A percentile compares a stretch with the other conserved stretches of the same genome.
Evolutionary conservation across 2,329 filamentous ascomycete genomes (phyloP).

Genomic region (Diaporthe capsici): DNA sequence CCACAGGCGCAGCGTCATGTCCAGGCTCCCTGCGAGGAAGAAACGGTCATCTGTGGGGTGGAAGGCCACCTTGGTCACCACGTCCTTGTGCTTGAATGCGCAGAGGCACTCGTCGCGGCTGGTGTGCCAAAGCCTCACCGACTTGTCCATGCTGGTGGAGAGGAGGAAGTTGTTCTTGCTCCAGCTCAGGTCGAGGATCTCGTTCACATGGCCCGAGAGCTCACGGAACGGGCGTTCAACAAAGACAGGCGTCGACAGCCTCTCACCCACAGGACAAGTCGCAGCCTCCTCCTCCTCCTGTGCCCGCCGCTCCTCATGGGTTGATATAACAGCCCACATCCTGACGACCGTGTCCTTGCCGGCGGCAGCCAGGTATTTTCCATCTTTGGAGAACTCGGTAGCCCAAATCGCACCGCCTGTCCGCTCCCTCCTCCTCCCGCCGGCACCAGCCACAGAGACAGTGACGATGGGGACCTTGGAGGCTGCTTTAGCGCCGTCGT

Average conservation of each 20-base stretch:
- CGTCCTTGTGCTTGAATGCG: constrained; percentile 94
- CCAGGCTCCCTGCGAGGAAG: constrained; percentile 93
- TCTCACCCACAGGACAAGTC: constrained; percentile 63
- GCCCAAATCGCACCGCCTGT: constrained; percentile 86
- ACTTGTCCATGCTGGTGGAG: constrained; percentile 98
- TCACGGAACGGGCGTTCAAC: constrained; percentile 82
- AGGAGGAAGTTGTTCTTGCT: constrained; percentile 99
- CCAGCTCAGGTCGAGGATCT: constrained; percentile 94
- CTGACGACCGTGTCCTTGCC: constrained; percentile 89
- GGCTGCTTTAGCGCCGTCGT: constrained; percentile 43
- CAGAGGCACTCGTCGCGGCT: constrained; percentile 88
- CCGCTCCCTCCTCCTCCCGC: constrained; percentile 58
- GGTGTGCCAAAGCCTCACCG: constrained; percentile 93
- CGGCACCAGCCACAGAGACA: constrained; percentile 50
- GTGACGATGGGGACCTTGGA: constrained; percentile 47
- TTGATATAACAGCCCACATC: constrained; percentile 90
- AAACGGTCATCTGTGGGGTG: constrained; percentile 96
- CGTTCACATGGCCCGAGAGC: constrained; percentile 86
- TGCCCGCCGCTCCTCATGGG: constrained; percentile 80
- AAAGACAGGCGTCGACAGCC: constrained; percentile 92
- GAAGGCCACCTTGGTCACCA: constrained; percentile 94
- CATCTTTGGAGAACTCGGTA: constrained; percentile 92
- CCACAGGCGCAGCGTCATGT: constrained; percentile 91
- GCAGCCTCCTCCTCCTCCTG: constrained; percentile 78
- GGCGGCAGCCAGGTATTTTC: constrained; percentile 90